A percentile compares a stretch with the other conserved stretches of the same genome.
These are phyloP conservation scores for Silene coronaria DNA, from an alignment of 179 eudicot species.

Conservation along the genomic window DNA sequence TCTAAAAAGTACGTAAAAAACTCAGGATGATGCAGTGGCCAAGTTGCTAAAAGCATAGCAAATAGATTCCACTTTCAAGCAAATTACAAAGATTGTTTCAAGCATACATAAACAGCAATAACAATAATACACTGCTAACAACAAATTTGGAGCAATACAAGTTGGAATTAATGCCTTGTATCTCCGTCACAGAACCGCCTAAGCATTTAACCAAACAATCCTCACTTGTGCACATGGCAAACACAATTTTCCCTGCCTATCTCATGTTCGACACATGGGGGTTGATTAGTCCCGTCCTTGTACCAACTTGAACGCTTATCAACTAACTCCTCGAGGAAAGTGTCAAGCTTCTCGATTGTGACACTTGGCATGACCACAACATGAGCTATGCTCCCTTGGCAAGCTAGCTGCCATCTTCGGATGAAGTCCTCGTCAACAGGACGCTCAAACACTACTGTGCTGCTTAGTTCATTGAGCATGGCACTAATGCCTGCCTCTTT, in stretches of 20 bases:
- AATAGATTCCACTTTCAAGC: not conserved
- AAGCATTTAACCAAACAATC: not conserved
- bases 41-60: not conserved
- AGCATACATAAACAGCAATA: not conserved
- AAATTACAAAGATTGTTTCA: not conserved
- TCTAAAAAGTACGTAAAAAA: too few species aligned
- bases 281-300: constrained; percentile 15
- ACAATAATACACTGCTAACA: not conserved
- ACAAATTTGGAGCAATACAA: not conserved
- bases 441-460: constrained; percentile 18
- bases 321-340: constrained; percentile 13
- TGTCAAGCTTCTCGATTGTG: constrained; percentile 17
- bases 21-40: too few species aligned
- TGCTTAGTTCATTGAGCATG: constrained; percentile 15
- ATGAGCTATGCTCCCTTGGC: constrained; percentile 19
- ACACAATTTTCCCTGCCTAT: constrained; percentile 14
- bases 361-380: constrained; percentile 21
- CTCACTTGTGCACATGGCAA: constrained; percentile 15
- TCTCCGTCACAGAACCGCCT: too few species aligned
- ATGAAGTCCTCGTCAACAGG: constrained; percentile 16
- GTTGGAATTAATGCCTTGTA: not conserved
- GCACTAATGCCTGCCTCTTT: constrained; percentile 16
- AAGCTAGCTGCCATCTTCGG: constrained; percentile 16
- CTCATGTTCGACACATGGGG: constrained; percentile 12
- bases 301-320: constrained; percentile 9